Percentiles rank a stretch among this genome's conserved stretches.
Conservation (phyloP, 768 basidiomycete genomes). For the Mrakia blollopis region DNA sequence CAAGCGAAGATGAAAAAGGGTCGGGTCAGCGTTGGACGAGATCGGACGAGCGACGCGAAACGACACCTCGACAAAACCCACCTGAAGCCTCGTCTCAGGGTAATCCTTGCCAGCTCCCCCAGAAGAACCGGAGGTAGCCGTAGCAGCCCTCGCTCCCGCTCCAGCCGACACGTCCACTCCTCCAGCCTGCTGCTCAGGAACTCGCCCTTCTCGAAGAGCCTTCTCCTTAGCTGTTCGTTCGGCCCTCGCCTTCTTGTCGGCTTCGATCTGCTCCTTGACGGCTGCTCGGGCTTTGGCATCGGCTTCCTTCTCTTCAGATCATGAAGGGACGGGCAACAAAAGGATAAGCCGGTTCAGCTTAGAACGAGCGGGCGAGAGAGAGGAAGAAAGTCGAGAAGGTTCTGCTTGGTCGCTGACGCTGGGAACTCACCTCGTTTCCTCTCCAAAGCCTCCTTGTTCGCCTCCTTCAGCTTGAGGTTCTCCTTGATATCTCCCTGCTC, state of each 20-base stretch:
- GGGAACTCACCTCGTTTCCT: conserved; percentile 65
- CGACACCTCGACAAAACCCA: conserved; percentile 61
- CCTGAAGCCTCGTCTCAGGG: conserved; percentile 73
- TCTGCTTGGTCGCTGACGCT: too few relatives aligned
- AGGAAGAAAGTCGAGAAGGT: too few relatives aligned
- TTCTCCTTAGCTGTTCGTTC: conserved; percentile 87
- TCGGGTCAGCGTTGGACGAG: background rate
- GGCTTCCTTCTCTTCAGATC: conserved; percentile 70
- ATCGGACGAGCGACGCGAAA: conserved; percentile 36
- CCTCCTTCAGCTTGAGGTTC: conserved; percentile 69
- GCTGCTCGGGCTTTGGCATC: conserved; percentile 80
- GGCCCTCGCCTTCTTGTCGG: conserved; percentile 81
- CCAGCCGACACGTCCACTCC: conserved; percentile 31
- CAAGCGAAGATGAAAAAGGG: background rate
- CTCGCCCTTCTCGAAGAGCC: conserved; percentile 72
- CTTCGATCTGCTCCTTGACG: conserved; percentile 89
- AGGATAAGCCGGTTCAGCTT: background rate
- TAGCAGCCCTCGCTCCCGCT: conserved; percentile 33
- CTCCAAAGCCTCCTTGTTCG: conserved; percentile 64
- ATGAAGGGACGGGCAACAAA: background rate
- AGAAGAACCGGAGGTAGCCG: conserved; percentile 46
- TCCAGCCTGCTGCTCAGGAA: conserved; percentile 30
- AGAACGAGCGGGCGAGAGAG: background rate
- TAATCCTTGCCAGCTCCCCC: conserved; percentile 56
- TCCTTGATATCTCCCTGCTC: conserved; percentile 66